Percentiles rank a stretch among this genome's conserved stretches.
These are phyloP conservation scores for Parachaetomium inaequale DNA, from an alignment of 495 filamentous ascomycete genomes.

Conservation along the genomic window DNA sequence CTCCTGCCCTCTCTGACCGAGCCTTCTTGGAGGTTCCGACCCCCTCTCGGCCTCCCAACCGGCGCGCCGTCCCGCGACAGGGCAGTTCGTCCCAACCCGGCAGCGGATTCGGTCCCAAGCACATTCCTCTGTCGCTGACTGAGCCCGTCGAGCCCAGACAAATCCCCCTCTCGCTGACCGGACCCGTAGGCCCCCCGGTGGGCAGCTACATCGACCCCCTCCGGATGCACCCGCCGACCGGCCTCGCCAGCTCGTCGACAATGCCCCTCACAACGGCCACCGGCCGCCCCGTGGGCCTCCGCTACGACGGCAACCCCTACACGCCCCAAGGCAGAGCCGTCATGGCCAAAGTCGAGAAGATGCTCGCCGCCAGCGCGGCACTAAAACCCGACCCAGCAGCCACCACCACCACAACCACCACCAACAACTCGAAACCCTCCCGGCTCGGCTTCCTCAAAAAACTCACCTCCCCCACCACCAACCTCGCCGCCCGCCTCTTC, in stretches of 20 bases:
- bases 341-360: conserved; percentile 28
- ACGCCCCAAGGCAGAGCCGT: conserved; percentile 13
- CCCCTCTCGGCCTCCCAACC: background rate
- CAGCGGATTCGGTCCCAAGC: background rate
- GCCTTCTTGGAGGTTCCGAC: background rate
- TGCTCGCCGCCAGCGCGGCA: conserved; percentile 28
- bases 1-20: background rate
- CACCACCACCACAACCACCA: no score
- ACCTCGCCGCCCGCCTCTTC: background rate
- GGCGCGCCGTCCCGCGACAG: background rate
- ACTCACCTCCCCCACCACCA: conserved; percentile 2
- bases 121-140: conserved; percentile 11
- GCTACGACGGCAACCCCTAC: background rate
- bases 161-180: conserved; percentile 13
- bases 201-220: conserved; percentile 19
- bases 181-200: conserved; percentile 4
- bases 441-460: conserved; percentile 1
- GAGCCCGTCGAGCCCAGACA: conserved; percentile 1
- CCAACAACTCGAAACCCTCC: background rate
- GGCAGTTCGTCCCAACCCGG: background rate
- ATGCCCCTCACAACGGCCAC: conserved; percentile 8
- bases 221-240: conserved; percentile 18
- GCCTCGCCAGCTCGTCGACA: conserved; percentile 11
- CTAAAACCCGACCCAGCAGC: conserved; percentile 1
- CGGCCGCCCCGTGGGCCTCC: background rate